A percentile compares a stretch with the other conserved stretches of the same genome.
These are phyloP conservation scores for Aspergillus neoniger DNA, from an alignment of 2,329 filamentous ascomycete species.

Conservation along the genomic window DNA sequence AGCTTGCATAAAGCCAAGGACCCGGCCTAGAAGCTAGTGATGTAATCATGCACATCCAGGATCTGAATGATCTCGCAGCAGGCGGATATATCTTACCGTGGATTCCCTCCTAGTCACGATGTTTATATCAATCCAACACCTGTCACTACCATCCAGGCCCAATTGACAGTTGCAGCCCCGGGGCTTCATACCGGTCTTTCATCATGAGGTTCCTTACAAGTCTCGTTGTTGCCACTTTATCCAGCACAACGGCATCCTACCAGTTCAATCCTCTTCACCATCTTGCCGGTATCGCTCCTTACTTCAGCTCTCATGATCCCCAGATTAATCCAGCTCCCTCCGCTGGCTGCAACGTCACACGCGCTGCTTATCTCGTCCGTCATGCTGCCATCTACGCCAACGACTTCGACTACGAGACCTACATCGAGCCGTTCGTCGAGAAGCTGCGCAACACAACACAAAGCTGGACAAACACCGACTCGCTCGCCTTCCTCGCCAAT, in stretches of 20 bases:
- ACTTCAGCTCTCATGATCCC: conserved; percentile 58
- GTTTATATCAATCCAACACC: neutral
- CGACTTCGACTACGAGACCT: conserved; percentile 60
- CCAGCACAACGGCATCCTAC: conserved; percentile 1
- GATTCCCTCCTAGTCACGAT: neutral
- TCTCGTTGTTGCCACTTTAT: neutral
- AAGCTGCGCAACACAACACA: conserved; percentile 63
- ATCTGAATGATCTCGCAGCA: neutral
- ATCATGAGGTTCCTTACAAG: neutral
- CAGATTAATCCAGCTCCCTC: conserved; percentile 48
- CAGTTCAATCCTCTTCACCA: conserved; percentile 57
- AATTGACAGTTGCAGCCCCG: too few relatives aligned
- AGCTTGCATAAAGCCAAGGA: neutral
- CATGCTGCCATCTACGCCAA: conserved; percentile 64
- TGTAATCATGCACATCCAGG: neutral
- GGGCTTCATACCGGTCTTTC: neutral
- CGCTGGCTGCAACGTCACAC: conserved; percentile 53
- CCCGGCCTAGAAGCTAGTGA: neutral
- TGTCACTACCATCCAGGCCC: neutral
- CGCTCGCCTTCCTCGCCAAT: conserved; percentile 57
- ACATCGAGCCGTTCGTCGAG: conserved; percentile 58
- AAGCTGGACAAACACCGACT: conserved; percentile 59
- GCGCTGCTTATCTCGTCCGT: conserved; percentile 59
- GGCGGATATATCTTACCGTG: neutral
- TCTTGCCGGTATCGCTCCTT: conserved; percentile 58